phyloP scores from a whole-genome alignment of 1,139 yeast genomes.

The Yamadazyma songkhlaensis region DNA sequence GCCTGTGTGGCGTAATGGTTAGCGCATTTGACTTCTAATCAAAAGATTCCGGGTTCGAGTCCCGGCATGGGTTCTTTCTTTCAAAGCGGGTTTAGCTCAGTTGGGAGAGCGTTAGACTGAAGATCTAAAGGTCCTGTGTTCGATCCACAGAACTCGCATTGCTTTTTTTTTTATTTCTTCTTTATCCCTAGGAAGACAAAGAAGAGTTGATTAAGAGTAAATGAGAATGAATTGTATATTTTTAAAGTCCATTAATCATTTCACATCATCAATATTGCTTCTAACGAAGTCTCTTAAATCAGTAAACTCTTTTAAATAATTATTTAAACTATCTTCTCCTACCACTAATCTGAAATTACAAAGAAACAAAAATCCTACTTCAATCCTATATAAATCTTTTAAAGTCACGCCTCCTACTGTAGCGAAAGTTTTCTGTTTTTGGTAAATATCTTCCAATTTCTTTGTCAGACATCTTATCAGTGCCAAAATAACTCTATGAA shows the following conservation, averaged over 20 bases:
- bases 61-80: conserved; percentile 20
- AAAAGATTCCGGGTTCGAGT: conserved; percentile 23
- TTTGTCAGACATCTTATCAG: conserved; percentile 46
- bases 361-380: conserved; percentile 41
- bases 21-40: conserved; percentile 23
- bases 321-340: conserved; percentile 32
- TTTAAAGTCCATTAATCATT: background rate
- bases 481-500: conserved; percentile 39
- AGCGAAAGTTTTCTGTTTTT: conserved; percentile 42
- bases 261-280: conserved; percentile 8
- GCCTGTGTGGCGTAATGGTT: conserved; percentile 24
- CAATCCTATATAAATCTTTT: conserved; percentile 38
- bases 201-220: background rate
- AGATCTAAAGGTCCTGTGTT: conserved; percentile 58
- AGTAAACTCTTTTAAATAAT: conserved; percentile 22
- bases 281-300: conserved; percentile 11
- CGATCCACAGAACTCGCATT: conserved; percentile 53
- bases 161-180: conserved; percentile 8
- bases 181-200: background rate
- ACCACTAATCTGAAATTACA: conserved; percentile 39
- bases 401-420: conserved; percentile 44
- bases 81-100: conserved; percentile 42
- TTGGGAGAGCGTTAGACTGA: conserved; percentile 59
- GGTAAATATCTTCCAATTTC: conserved; percentile 42
- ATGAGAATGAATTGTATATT: background rate